Conservation (phyloP, 305 asterid species). For the Caryopteris hybrid region DNA sequence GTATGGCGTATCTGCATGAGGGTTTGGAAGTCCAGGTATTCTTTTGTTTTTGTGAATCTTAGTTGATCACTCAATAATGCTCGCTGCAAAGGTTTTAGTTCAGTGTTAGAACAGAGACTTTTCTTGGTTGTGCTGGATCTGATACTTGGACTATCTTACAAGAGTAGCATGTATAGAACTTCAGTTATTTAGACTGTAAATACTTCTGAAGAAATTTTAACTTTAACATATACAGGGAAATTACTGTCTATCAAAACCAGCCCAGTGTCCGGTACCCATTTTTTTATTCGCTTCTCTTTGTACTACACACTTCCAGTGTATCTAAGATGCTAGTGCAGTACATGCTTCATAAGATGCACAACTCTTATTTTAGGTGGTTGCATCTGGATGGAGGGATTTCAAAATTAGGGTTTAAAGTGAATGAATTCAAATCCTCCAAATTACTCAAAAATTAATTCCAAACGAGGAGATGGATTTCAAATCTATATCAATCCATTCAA, state of each 20-base stretch:
- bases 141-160: not conserved
- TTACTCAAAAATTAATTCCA: too few species aligned
- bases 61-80: not conserved
- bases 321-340: not conserved
- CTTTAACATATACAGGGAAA: not conserved
- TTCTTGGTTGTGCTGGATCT: not conserved
- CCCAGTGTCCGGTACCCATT: too few species aligned
- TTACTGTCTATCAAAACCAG: not conserved
- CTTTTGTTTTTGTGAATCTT: not conserved
- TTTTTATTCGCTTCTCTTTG: too few species aligned
- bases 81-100: not conserved
- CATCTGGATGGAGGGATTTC: too few species aligned
- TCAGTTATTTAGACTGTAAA: not conserved
- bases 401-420: too few species aligned
- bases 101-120: not conserved
- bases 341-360: not conserved
- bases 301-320: not conserved
- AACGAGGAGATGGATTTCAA: too few species aligned
- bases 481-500: too few species aligned
- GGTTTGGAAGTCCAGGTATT: conserved; percentile 74
- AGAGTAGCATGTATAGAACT: not conserved
- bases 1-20: conserved; percentile 84
- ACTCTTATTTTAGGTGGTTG: not conserved
- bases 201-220: not conserved
- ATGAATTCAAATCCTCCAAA: too few species aligned